Evolutionary conservation across 768 basidiomycete genomes (phyloP).

Genomic region (Termitomyces heimii): DNA sequence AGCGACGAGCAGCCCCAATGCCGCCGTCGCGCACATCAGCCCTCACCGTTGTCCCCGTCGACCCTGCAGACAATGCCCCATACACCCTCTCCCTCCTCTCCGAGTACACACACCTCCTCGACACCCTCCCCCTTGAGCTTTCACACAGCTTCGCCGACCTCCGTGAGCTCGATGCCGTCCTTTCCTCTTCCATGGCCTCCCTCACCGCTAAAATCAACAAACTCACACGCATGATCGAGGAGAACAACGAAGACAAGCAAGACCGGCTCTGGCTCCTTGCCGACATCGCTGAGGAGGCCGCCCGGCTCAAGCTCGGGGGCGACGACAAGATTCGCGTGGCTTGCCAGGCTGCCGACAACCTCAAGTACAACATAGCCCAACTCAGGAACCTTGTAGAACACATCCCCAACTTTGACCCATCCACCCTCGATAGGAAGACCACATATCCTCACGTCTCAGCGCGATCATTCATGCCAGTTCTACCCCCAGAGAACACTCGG

Average conservation of each 20-base stretch:
- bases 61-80: slow-evolving; percentile 34
- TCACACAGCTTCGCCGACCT: slow-evolving; percentile 94
- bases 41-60: slow-evolving; percentile 17
- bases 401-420: slow-evolving; percentile 58
- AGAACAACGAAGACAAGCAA: slow-evolving; percentile 49
- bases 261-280: slow-evolving; percentile 82
- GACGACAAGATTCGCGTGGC: slow-evolving; percentile 98
- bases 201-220: slow-evolving; percentile 76
- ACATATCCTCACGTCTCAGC: slow-evolving; percentile 73
- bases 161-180: slow-evolving; percentile 96
- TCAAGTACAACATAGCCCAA: slow-evolving; percentile 60
- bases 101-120: slow-evolving; percentile 89
- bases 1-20: slow-evolving; percentile 20
- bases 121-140: slow-evolving; percentile 89
- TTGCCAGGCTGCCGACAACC: slow-evolving; percentile 83
- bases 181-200: slow-evolving; percentile 78
- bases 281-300: slow-evolving; percentile 93
- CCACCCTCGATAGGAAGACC: slow-evolving; percentile 54
- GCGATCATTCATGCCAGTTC: slow-evolving; percentile 58
- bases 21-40: slow-evolving; percentile 25
- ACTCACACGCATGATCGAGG: slow-evolving; percentile 75
- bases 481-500: slow-evolving; percentile 57
- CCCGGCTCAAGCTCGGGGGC: slow-evolving; percentile 84
- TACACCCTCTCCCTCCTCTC: slow-evolving; percentile 66
- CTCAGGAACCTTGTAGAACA: slow-evolving; percentile 56